A percentile compares a stretch with the other conserved stretches of the same genome.
phyloP scores from a whole-genome alignment of 805 yeast species.

The Ogataea trehalophila region DNA sequence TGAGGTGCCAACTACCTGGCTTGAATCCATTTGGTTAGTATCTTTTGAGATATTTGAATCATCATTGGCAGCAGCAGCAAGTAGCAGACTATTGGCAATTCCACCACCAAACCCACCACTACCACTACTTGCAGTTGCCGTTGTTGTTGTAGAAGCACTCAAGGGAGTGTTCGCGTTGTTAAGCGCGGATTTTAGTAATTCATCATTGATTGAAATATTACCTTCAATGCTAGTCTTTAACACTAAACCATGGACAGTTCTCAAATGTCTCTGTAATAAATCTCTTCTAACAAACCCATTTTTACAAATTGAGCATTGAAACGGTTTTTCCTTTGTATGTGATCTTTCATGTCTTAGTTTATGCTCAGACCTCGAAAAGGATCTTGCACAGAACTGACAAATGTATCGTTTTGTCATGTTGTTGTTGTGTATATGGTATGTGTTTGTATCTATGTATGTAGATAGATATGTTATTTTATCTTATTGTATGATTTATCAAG shows the following conservation, averaged over 20 bases:
- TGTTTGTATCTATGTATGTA: too few relatives aligned
- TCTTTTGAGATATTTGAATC: not conserved
- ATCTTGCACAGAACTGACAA: conserved; percentile 75
- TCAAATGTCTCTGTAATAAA: conserved; percentile 66
- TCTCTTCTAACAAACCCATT: conserved; percentile 76
- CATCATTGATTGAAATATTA: conserved; percentile 21
- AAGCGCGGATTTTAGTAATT: conserved; percentile 12
- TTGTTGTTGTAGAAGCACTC: too few relatives aligned
- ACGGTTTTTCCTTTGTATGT: conserved; percentile 78
- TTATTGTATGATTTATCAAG: too few relatives aligned
- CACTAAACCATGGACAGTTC: conserved; percentile 62
- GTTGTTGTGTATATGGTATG: too few relatives aligned
- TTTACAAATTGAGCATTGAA: conserved; percentile 64
- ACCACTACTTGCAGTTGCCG: too few relatives aligned
- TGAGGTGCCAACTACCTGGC: too few relatives aligned
- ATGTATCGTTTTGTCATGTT: conserved; percentile 60
- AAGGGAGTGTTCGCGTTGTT: not conserved
- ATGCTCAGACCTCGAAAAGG: conserved; percentile 77
- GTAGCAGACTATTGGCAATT: too few relatives aligned
- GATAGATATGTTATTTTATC: too few relatives aligned
- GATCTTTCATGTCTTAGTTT: conserved; percentile 74
- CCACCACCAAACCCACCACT: too few relatives aligned
- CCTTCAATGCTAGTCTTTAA: conserved; percentile 24
- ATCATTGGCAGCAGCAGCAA: too few relatives aligned
- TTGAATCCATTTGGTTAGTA: not conserved